Evolutionary conservation across 169 alveolate species (phyloP).

Genomic region (Eimeria acervulina): DNA sequence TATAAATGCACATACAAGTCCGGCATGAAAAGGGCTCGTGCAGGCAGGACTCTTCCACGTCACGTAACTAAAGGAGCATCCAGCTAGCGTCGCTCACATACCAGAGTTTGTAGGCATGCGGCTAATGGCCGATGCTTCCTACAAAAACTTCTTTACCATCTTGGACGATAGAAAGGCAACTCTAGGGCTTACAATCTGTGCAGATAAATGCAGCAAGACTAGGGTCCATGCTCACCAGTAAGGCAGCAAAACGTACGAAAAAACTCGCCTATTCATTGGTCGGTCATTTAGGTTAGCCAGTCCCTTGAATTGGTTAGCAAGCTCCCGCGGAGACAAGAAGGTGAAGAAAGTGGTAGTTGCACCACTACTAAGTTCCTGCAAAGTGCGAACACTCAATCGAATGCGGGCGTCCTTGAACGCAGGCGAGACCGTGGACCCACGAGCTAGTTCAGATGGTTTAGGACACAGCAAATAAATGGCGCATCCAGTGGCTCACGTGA

Average conservation of each 20-base stretch:
- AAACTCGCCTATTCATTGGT: neutral
- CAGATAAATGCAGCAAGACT: neutral
- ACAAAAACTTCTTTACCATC: neutral
- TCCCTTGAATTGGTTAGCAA: neutral
- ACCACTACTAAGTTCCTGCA: neutral
- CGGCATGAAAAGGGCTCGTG: neutral
- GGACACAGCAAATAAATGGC: neutral
- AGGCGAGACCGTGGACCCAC: neutral
- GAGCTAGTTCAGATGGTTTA: neutral
- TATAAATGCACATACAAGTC: neutral
- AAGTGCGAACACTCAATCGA: neutral
- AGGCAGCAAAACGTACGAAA: neutral
- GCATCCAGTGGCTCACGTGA: neutral
- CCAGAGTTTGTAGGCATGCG: neutral
- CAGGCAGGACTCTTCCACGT: neutral
- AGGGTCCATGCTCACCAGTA: neutral
- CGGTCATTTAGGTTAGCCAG: neutral
- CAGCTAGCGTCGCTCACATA: neutral
- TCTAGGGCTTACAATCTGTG: neutral
- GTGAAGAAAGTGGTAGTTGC: neutral
- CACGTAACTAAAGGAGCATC: neutral
- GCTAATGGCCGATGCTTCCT: neutral
- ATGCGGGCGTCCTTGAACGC: neutral
- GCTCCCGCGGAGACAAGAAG: neutral
- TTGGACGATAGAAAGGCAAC: neutral